Conservation (phyloP, 495 filamentous ascomycete species). For the Aspergillus bridgeri region DNA sequence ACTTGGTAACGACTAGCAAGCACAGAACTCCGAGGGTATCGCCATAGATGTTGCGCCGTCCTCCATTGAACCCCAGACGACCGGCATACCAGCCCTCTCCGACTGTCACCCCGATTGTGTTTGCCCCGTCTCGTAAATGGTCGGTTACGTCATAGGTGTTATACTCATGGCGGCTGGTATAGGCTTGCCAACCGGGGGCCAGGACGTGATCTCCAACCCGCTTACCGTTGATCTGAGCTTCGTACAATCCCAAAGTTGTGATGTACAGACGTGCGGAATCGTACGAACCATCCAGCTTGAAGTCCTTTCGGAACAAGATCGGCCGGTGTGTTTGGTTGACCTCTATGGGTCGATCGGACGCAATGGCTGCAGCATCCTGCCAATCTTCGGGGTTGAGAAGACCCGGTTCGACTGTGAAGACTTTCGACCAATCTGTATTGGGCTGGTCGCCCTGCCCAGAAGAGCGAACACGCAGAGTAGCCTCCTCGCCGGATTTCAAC, state of each 20-base stretch:
- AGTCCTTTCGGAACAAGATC: conserved; percentile 5
- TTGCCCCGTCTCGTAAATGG: conserved; percentile 28
- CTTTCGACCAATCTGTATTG: conserved; percentile 12
- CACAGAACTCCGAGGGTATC: conserved; percentile 39
- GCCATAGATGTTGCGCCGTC: conserved; percentile 34
- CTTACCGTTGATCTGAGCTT: conserved; percentile 40
- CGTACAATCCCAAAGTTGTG: conserved; percentile 44
- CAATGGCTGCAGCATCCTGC: conserved; percentile 12
- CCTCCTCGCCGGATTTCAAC: conserved; percentile 11
- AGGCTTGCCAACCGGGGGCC: conserved; percentile 47
- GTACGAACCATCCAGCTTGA: background rate
- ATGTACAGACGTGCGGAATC: conserved; percentile 36
- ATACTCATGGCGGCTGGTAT: conserved; percentile 42
- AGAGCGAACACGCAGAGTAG: conserved; percentile 10
- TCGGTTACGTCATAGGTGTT: conserved; percentile 48
- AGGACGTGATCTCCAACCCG: conserved; percentile 36
- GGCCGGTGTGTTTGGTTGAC: conserved; percentile 3
- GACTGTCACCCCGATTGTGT: conserved; percentile 43
- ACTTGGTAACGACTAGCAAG: conserved; percentile 34
- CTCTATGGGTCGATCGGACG: conserved; percentile 3
- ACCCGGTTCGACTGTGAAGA: conserved; percentile 10
- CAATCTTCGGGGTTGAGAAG: conserved; percentile 7
- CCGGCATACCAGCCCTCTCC: conserved; percentile 53
- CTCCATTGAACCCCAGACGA: conserved; percentile 32
- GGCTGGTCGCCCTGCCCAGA: conserved; percentile 1